Evolutionary conservation across 2,329 filamentous ascomycete species (phyloP).

Genomic region (Colletotrichum gloeosporioides): DNA sequence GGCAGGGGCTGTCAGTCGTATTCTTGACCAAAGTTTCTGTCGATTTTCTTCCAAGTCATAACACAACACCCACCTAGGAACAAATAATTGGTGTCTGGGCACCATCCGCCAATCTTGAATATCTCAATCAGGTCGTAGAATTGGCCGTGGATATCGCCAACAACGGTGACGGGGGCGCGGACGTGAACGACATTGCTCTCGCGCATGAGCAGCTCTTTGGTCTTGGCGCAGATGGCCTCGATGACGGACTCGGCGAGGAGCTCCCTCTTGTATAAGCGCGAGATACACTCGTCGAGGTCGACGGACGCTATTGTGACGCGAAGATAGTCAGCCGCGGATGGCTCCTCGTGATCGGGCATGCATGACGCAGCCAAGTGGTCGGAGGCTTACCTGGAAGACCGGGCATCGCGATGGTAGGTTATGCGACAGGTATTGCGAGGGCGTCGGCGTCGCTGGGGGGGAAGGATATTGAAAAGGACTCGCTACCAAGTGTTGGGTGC

Average conservation of each 20-base stretch:
- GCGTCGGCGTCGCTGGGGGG: background rate
- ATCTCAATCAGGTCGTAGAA: slow-evolving; percentile 99
- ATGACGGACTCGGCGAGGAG: slow-evolving; percentile 96
- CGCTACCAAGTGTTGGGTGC: background rate
- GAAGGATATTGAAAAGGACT: background rate
- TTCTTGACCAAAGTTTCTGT: background rate
- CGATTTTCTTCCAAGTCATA: background rate
- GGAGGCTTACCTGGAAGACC: slow-evolving; percentile 57
- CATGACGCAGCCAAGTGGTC: background rate
- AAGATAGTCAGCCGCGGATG: background rate
- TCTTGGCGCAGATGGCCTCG: slow-evolving; percentile 98
- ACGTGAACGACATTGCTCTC: slow-evolving; percentile 99
- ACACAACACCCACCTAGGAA: slow-evolving; percentile 74
- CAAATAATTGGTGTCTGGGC: slow-evolving; percentile 97
- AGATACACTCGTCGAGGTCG: slow-evolving; percentile 98
- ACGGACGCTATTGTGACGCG: slow-evolving; percentile 73
- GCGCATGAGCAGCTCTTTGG: slow-evolving; percentile 98
- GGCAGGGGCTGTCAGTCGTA: background rate
- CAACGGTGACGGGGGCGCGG: slow-evolving; percentile 91
- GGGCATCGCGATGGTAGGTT: slow-evolving; percentile 50
- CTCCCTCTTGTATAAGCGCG: slow-evolving; percentile 95
- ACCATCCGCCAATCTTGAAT: slow-evolving; percentile 96
- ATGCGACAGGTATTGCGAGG: background rate
- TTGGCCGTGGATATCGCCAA: slow-evolving; percentile 98
- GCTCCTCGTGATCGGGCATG: background rate